Base-by-base conservation (phyloP, 148 eudicot genomes). In the Polygonum aviculare region DNA sequence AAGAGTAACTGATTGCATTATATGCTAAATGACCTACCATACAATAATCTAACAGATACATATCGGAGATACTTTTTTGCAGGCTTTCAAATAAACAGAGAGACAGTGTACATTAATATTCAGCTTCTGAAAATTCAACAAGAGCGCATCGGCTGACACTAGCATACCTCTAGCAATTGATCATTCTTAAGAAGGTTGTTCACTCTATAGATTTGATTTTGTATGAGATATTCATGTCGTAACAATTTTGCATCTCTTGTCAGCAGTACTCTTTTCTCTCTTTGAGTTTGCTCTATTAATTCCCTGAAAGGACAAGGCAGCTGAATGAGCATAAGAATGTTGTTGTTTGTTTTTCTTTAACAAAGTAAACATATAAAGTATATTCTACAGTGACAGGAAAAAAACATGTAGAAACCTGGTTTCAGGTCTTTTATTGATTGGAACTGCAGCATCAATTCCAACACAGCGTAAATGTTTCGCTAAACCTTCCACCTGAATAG, bases 371-470 rank as follows among this genome's bases (percentile, higher is more conserved):
- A 2, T 19, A 44, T 26, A 72, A 48, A 48, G 22, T 44, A 72
- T 19, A 52, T 72, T 72, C 35, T 72, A 72, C 18, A 39, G 49
- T 31, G 38, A 62, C 69, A 44, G 54, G 31, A 26, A 72, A 45
- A 72, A n/a, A 7, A 19, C 51, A 19, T 2, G 31, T 72, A n/a
- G 2, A 33, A 69, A 94, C 98, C 98, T 91, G 84, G 85, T 85
- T 80, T 86, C 90, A 71, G 97, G 98, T 86, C 88, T 91, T 82
- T 84, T 94, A 51, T 87, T 81, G 81, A 79, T 54, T 2, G 98
- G 97, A 65, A 88, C 78, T 69, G 98, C 98, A 79, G 97, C 98
- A 88, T 94, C 98, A 82, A 94, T 82, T 44, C 98, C 98, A 74
- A 94, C 93, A 75, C 97, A 94, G 5, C 97, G 87, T 76, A 94